Percentiles rank a stretch among this genome's conserved stretches.
Evolutionary conservation across 129 eudicot species (phyloP).

Genomic region (Arctium minus): DNA sequence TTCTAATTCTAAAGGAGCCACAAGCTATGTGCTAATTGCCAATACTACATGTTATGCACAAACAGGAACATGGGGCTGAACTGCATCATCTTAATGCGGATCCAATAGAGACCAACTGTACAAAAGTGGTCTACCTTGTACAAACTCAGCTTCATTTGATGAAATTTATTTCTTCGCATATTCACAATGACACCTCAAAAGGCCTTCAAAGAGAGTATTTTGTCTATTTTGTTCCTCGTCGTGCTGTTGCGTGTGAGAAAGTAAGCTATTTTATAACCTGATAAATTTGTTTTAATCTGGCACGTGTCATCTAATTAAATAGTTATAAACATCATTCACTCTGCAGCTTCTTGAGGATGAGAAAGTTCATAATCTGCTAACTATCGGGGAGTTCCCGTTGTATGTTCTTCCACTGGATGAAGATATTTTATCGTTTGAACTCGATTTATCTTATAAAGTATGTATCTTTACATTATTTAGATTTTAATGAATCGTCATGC

Average conservation of each 20-base stretch:
- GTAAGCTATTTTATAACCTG: conserved; percentile 34
- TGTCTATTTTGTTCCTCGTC: conserved; percentile 95
- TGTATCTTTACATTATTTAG: conserved; percentile 4
- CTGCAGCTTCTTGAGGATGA: conserved; percentile 88
- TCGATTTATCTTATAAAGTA: conserved; percentile 83
- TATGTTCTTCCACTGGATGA: conserved; percentile 81
- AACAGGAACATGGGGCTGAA: conserved; percentile 96
- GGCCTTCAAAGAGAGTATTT: conserved; percentile 91
- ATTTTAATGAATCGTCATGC: background rate
- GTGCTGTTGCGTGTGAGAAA: conserved; percentile 92
- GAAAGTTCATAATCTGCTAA: conserved; percentile 74
- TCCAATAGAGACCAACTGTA: conserved; percentile 64
- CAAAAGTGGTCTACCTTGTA: conserved; percentile 92
- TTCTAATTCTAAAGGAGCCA: background rate
- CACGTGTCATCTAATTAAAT: background rate
- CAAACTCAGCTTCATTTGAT: conserved; percentile 74
- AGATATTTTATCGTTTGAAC: conserved; percentile 91
- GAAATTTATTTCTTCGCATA: conserved; percentile 70
- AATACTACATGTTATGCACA: conserved; percentile 19
- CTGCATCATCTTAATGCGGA: conserved; percentile 77
- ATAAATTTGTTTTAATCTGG: background rate
- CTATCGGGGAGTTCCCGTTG: conserved; percentile 91
- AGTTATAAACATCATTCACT: background rate
- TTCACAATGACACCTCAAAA: conserved; percentile 72
- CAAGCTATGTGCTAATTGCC: conserved; percentile 11